Evolutionary conservation across 2,329 filamentous ascomycete species (phyloP), one percentile per base, ranked within the genome.

Genomic region (Sclerotinia spermophila): DNA sequence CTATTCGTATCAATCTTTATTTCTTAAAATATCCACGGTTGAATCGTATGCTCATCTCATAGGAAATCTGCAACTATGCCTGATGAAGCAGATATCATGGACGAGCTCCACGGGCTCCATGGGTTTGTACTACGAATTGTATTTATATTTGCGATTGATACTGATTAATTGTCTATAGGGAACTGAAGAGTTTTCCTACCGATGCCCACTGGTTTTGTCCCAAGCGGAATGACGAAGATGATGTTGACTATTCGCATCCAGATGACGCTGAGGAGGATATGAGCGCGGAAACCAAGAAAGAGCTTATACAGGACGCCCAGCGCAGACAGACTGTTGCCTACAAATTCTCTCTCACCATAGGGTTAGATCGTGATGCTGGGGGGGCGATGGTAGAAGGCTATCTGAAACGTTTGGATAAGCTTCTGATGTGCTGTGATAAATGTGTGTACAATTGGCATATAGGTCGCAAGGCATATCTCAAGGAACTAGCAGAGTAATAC

Each of bases 381-480:
- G 86, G 75, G 11, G 83, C 85, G 71, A 86, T 90, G 81, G 83
- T 89, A 56, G 82, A 84, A 21, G 86, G 87, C 73, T 91, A 92
- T 76, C 85, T 83, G 67, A 76, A 80, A 7, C 84, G 86, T 30
- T 82, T 91, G 30, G 86, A 90, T 73, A 79, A 82, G 17, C 85
- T 86, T 53, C 83, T 94, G 35, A 86, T 84, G 71, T 83, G 81
- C 71, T 94, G 92, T 80, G 87, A 92, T 68, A 84, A 86, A 67
- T 94, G 92, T 78, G 89, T 92, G 67, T 85, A 89, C 72, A 89
- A 89, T 75, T 94, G 92, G 86, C 92, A 94, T 79, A 88, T 88
- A 77, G 86, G 85, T 42, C 89, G 92, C 73, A 86, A 86, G 72
- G 82, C 83, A 69, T 86, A 91, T 73, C 81, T 92, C 44, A 86